A percentile compares a stretch with the other conserved stretches of the same genome.
phyloP scores from a whole-genome alignment of 768 basidiomycete genomes.

The Agaricus sinodeliciosus region DNA sequence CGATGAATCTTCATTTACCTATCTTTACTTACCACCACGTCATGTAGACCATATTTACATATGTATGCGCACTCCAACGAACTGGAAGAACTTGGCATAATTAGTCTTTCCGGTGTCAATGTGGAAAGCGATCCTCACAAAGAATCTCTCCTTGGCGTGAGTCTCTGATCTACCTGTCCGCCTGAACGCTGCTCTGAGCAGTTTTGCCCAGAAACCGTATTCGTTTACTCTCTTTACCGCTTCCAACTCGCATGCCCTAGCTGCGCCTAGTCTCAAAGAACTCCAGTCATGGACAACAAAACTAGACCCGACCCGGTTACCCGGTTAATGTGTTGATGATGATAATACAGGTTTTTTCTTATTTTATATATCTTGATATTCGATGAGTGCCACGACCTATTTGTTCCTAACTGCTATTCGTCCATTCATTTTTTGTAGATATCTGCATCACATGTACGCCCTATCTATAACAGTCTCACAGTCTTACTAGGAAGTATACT shows the following conservation, averaged over 20 bases:
- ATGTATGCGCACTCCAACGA: constrained; percentile 83
- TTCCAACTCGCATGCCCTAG: constrained; percentile 86
- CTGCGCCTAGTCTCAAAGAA: constrained; percentile 77
- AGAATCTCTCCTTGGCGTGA: constrained; percentile 78
- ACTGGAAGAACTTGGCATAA: constrained; percentile 73
- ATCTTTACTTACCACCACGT: constrained; percentile 8
- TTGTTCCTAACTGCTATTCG: not conserved
- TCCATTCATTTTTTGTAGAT: constrained; percentile 2
- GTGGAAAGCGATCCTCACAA: constrained; percentile 84
- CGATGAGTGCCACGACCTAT: not conserved
- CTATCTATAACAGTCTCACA: constrained; percentile 1
- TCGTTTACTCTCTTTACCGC: constrained; percentile 90
- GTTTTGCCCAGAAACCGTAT: constrained; percentile 58
- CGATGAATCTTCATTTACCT: not conserved
- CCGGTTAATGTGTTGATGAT: constrained; percentile 18
- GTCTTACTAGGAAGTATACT: not conserved
- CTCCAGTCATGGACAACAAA: constrained; percentile 79
- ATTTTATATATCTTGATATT: not conserved
- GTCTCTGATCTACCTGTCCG: constrained; percentile 22
- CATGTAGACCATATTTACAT: constrained; percentile 80
- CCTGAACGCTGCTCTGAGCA: not conserved
- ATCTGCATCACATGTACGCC: constrained; percentile 7
- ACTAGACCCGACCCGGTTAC: constrained; percentile 74
- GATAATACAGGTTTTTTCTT: not conserved
- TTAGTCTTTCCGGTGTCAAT: constrained; percentile 80